Conservation (phyloP, 2,329 filamentous ascomycete genomes). For the Aureobasidium sp. region DNA sequence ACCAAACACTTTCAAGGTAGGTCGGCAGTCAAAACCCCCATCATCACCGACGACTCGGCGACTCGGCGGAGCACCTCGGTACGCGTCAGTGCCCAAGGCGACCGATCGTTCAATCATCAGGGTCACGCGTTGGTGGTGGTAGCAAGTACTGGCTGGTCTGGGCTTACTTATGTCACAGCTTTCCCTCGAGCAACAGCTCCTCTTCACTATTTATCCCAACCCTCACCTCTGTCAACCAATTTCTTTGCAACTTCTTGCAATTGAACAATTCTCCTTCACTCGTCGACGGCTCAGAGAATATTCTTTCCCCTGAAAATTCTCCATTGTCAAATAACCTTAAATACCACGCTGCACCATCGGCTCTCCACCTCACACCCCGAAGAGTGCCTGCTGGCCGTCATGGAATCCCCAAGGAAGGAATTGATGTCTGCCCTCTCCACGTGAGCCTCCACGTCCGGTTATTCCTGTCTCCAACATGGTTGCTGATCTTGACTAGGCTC, state of each 20-base stretch:
- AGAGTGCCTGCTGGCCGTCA: constrained; percentile 14
- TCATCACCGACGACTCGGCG: not conserved
- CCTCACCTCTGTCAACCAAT: not conserved
- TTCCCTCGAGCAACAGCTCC: not conserved
- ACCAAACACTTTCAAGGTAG: constrained; percentile 4
- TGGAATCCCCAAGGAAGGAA: constrained; percentile 34
- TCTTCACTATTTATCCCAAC: not conserved
- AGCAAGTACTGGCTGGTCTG: constrained; percentile 5
- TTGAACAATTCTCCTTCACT: not conserved
- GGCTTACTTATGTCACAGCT: constrained; percentile 12
- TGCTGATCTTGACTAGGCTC: constrained; percentile 22
- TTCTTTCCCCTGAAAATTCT: not conserved
- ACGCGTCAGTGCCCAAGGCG: constrained; percentile 10
- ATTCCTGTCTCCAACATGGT: not conserved
- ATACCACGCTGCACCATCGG: constrained; percentile 4
- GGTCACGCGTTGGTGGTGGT: not conserved
- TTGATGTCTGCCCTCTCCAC: constrained; percentile 39
- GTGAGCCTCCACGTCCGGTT: constrained; percentile 25
- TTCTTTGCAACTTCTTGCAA: too few relatives aligned
- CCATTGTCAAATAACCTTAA: constrained; percentile 10
- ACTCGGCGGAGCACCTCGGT: constrained; percentile 9
- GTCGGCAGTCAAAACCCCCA: not conserved
- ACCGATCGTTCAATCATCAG: constrained; percentile 1
- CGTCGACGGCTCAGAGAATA: not conserved
- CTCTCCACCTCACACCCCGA: constrained; percentile 9